A percentile compares a stretch with the other conserved stretches of the same genome.
Conservation (phyloP, 2,329 filamentous ascomycete genomes). For the Alternaria angustiovoidea region DNA sequence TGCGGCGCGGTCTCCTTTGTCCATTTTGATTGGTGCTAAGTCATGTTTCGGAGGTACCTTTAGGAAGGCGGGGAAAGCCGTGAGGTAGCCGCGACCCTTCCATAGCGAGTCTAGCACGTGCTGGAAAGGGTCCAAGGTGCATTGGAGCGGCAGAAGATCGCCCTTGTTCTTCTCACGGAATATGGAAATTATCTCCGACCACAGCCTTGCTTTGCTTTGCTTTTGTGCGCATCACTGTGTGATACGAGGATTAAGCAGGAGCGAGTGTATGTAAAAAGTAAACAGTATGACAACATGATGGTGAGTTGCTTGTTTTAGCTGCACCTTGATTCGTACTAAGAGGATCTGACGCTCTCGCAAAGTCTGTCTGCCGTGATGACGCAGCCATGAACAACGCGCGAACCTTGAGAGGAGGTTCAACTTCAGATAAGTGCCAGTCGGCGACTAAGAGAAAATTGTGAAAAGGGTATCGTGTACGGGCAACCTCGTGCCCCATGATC, state of each 20-base stretch:
- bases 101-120: too few species aligned
- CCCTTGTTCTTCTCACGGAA: too few species aligned
- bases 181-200: not conserved
- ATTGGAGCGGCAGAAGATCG: too few species aligned
- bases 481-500: not conserved
- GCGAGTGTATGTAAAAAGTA: not conserved
- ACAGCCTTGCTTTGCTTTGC: not conserved
- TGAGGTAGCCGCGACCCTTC: not conserved
- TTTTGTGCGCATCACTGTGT: not conserved
- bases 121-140: too few species aligned
- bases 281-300: not conserved
- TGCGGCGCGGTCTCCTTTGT: not conserved
- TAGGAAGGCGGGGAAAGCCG: not conserved
- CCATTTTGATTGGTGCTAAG: conserved; percentile 48
- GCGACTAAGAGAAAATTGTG: not conserved
- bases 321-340: not conserved
- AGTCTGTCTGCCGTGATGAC: not conserved
- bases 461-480: not conserved
- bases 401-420: not conserved
- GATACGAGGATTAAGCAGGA: not conserved
- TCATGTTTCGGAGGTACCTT: conserved; percentile 36
- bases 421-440: accelerated
- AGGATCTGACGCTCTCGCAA: too few species aligned
- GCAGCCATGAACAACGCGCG: not conserved
- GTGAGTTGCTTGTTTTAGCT: not conserved